These are phyloP conservation scores for Ascochyta lentis DNA, from an alignment of 2,329 filamentous ascomycete genomes.

Conservation along the genomic window DNA sequence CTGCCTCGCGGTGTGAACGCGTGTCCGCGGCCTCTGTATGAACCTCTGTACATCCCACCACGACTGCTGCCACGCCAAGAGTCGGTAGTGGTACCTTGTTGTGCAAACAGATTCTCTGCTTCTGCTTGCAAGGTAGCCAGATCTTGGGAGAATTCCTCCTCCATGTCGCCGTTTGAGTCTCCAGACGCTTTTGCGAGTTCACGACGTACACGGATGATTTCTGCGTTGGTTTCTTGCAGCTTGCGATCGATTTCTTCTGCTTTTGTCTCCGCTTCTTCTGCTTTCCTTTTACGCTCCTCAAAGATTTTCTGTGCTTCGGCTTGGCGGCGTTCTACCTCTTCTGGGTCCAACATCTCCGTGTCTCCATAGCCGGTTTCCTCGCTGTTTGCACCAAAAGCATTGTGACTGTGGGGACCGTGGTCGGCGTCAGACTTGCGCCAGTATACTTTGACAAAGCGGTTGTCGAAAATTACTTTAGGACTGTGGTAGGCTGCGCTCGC, in stretches of 20 bases:
- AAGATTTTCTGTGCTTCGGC: slow-evolving; percentile 73
- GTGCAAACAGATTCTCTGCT: slow-evolving; percentile 71
- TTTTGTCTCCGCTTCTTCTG: slow-evolving; percentile 67
- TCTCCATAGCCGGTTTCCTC: slow-evolving; percentile 22
- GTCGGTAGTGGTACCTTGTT: slow-evolving; percentile 49
- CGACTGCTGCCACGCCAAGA: slow-evolving; percentile 23
- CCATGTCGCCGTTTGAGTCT: slow-evolving; percentile 17
- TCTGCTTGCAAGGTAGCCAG: slow-evolving; percentile 46
- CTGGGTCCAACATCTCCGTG: slow-evolving; percentile 68
- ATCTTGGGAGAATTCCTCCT: slow-evolving; percentile 25
- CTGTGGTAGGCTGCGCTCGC: slow-evolving; percentile 76
- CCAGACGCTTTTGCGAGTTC: slow-evolving; percentile 62
- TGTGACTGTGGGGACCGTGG: background rate
- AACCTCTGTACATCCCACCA: slow-evolving; percentile 36
- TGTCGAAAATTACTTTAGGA: slow-evolving; percentile 83
- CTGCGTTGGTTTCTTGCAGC: slow-evolving; percentile 68
- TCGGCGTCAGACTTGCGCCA: slow-evolving; percentile 66
- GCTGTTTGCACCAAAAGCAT: slow-evolving; percentile 24
- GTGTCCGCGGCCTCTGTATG: slow-evolving; percentile 19
- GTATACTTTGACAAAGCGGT: slow-evolving; percentile 83
- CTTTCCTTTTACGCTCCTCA: slow-evolving; percentile 69
- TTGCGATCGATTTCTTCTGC: slow-evolving; percentile 70
- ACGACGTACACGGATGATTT: slow-evolving; percentile 67
- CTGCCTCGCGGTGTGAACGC: slow-evolving; percentile 47
- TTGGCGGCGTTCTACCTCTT: slow-evolving; percentile 72